These are phyloP conservation scores for Aspergillus baeticus DNA, from an alignment of 495 filamentous ascomycete genomes.

Conservation along the genomic window DNA sequence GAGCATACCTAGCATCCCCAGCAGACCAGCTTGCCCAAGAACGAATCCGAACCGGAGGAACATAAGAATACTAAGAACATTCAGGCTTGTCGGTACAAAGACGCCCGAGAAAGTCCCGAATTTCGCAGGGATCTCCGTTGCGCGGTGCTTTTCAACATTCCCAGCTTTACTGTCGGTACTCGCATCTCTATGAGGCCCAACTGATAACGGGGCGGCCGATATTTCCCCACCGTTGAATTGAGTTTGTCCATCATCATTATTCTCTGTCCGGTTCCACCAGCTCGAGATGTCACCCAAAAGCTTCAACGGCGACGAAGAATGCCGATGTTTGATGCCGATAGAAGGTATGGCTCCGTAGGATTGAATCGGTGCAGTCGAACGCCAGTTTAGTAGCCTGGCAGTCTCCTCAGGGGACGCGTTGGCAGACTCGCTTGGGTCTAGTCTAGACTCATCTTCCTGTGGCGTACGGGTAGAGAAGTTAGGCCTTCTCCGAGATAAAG, in stretches of 20 bases:
- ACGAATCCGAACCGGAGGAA: slow-evolving; percentile 82
- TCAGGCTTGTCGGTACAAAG: slow-evolving; percentile 82
- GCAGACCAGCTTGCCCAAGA: slow-evolving; percentile 71
- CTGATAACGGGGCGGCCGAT: slow-evolving; percentile 15
- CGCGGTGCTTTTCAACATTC: slow-evolving; percentile 40
- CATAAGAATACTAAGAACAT: slow-evolving; percentile 93
- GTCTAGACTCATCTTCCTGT: slow-evolving; percentile 52
- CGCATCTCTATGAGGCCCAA: slow-evolving; percentile 30
- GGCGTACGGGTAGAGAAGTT: slow-evolving; percentile 55
- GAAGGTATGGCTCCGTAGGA: slow-evolving; percentile 34
- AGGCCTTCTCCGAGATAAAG: slow-evolving; percentile 41
- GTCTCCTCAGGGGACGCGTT: slow-evolving; percentile 21
- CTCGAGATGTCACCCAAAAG: slow-evolving; percentile 26
- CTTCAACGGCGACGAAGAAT: slow-evolving; percentile 22
- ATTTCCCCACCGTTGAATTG: slow-evolving; percentile 5
- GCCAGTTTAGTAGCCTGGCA: slow-evolving; percentile 22
- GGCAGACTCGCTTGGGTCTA: slow-evolving; percentile 40
- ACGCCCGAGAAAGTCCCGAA: slow-evolving; percentile 76
- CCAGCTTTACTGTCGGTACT: slow-evolving; percentile 35
- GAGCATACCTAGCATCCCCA: slow-evolving; percentile 73
- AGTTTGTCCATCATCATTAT: slow-evolving; percentile 13
- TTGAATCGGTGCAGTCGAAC: slow-evolving; percentile 23
- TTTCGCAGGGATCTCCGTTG: slow-evolving; percentile 55
- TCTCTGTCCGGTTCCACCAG: slow-evolving; percentile 26
- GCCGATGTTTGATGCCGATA: slow-evolving; percentile 15